Conservation (phyloP, 1,139 yeast genomes). For the Saccharomyces hybrid region DNA sequence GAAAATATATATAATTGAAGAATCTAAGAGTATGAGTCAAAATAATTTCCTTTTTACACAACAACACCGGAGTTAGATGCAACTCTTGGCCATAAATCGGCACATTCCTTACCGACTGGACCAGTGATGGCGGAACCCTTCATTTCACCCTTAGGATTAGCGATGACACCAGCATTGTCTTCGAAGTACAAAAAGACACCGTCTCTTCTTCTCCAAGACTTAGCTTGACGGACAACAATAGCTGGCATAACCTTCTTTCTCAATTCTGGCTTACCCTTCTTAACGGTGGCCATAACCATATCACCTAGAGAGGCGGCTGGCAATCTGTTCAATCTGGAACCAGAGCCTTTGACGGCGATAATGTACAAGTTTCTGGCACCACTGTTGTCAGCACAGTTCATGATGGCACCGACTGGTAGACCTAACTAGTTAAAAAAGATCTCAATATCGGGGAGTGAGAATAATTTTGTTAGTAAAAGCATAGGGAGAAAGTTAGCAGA, state of each 20-base stretch:
- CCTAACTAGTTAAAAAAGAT: slow-evolving; percentile 54
- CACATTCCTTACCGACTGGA: slow-evolving; percentile 99
- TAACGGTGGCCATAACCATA: slow-evolving; percentile 99
- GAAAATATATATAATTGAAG: not conserved
- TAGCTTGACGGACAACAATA: slow-evolving; percentile 96
- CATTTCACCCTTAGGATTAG: slow-evolving; percentile 99
- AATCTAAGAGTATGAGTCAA: not conserved
- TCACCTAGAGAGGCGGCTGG: slow-evolving; percentile 99
- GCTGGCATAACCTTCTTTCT: slow-evolving; percentile 99
- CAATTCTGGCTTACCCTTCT: slow-evolving; percentile 99
- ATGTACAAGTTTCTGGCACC: slow-evolving; percentile 99
- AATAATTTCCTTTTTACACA: slow-evolving; percentile 48
- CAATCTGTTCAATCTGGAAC: slow-evolving; percentile 99
- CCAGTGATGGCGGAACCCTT: slow-evolving; percentile 99
- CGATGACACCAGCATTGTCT: slow-evolving; percentile 99
- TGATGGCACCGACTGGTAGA: slow-evolving; percentile 99
- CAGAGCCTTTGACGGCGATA: slow-evolving; percentile 97
- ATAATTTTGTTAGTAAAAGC: slow-evolving; percentile 18
- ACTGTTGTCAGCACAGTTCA: slow-evolving; percentile 99
- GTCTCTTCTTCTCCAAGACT: slow-evolving; percentile 99
- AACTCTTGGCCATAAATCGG: slow-evolving; percentile 99
- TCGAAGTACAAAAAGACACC: slow-evolving; percentile 99
- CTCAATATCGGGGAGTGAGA: slow-evolving; percentile 2
- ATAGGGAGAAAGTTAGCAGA: not conserved
- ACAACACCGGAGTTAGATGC: slow-evolving; percentile 99